These are phyloP conservation scores for Trichoderma sp. DNA, from an alignment of 2,329 filamentous ascomycete genomes.

Conservation along the genomic window DNA sequence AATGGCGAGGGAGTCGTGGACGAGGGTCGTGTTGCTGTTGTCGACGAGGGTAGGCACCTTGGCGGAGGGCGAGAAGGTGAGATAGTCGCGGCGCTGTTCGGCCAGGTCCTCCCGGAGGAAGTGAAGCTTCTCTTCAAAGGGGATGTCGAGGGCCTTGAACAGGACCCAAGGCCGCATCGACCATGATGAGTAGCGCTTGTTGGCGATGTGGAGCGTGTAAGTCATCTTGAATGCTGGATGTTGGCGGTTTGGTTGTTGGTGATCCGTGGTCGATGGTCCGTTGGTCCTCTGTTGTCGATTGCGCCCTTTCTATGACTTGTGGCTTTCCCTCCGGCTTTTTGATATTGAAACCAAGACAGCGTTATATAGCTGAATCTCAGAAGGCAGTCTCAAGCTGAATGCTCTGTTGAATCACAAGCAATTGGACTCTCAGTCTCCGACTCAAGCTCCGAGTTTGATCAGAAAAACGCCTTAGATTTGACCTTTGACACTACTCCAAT, in stretches of 20 bases:
- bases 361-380: background rate
- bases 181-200: conserved; percentile 50
- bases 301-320: background rate
- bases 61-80: conserved; percentile 42
- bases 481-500: background rate
- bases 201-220: conserved; percentile 45
- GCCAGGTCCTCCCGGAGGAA: conserved; percentile 33
- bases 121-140: conserved; percentile 44
- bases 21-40: conserved; percentile 30
- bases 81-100: conserved; percentile 37
- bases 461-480: conserved; percentile 3
- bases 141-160: conserved; percentile 44
- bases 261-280: background rate
- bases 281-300: background rate
- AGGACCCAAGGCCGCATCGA: conserved; percentile 50
- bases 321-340: background rate
- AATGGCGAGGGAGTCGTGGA: conserved; percentile 53
- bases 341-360: background rate
- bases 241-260: background rate
- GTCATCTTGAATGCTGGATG: background rate
- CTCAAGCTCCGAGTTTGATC: background rate
- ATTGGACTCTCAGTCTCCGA: background rate
- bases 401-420: background rate
- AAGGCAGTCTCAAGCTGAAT: background rate
- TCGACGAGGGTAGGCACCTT: conserved; percentile 47